phyloP scores from a whole-genome alignment of 495 filamentous ascomycete species.

The Pseudevernia furfuracea region DNA sequence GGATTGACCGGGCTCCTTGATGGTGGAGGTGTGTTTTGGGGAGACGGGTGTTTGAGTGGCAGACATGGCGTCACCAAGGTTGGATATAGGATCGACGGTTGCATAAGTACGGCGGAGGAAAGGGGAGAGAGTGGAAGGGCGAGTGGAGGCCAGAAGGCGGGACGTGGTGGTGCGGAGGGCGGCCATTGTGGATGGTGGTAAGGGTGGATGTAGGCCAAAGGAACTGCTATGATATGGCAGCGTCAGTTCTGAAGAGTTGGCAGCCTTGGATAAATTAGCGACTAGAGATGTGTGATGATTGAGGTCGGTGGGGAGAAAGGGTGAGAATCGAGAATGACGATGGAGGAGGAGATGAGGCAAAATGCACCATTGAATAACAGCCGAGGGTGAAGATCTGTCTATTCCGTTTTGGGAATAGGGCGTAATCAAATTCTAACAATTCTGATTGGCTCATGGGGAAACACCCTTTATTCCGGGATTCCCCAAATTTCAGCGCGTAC shows the following conservation, averaged over 20 bases:
- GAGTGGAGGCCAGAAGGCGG: constrained; percentile 54
- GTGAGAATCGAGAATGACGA: background rate
- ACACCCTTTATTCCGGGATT: no score
- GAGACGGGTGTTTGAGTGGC: constrained; percentile 30
- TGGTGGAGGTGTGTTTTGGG: constrained; percentile 45
- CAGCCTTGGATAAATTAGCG: background rate
- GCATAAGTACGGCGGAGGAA: constrained; percentile 43
- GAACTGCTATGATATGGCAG: background rate
- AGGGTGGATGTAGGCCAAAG: background rate
- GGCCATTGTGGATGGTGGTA: constrained; percentile 51
- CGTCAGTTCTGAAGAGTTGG: background rate
- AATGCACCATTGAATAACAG: constrained; percentile 19
- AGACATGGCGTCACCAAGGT: constrained; percentile 33
- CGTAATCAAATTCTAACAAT: constrained; percentile 8
- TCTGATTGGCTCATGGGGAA: constrained; percentile 7
- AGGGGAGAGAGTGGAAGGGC: constrained; percentile 45
- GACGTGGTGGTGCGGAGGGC: constrained; percentile 63
- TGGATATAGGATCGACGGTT: constrained; percentile 41
- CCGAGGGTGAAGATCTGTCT: constrained; percentile 15
- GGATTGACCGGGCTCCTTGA: constrained; percentile 48
- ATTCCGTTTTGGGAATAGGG: background rate
- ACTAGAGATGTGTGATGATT: background rate
- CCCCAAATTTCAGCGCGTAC: no score
- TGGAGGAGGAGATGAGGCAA: constrained; percentile 12
- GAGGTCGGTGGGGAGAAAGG: background rate